phyloP scores from a whole-genome alignment of 2,329 filamentous ascomycete genomes.

The Tolypocladium album region DNA sequence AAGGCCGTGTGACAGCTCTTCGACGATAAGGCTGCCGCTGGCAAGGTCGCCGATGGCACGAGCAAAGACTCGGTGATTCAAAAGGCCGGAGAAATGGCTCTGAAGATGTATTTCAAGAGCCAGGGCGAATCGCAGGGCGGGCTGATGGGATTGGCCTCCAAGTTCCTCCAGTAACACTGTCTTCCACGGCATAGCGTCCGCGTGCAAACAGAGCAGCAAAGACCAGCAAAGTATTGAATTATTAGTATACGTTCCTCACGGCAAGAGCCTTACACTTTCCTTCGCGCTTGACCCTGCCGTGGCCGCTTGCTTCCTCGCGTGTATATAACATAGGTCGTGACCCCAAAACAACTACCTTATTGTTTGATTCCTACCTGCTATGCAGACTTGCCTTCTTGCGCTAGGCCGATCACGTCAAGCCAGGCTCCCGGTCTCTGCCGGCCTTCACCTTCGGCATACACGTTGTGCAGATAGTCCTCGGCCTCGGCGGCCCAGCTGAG shows the following conservation, averaged over 20 bases:
- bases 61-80: slow-evolving; percentile 75
- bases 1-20: slow-evolving; percentile 34
- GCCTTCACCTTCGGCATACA: slow-evolving; percentile 37
- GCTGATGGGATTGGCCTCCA: slow-evolving; percentile 34
- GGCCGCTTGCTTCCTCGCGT: too few relatives aligned
- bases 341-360: too few relatives aligned
- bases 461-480: slow-evolving; percentile 43
- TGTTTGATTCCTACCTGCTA: too few relatives aligned
- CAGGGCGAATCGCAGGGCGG: slow-evolving; percentile 39
- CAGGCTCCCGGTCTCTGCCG: slow-evolving; percentile 41
- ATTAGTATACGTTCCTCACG: background rate
- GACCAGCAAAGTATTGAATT: too few relatives aligned
- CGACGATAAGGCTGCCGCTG: slow-evolving; percentile 44
- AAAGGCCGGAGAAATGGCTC: slow-evolving; percentile 71
- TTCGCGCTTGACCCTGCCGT: too few relatives aligned
- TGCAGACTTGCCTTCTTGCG: slow-evolving; percentile 5
- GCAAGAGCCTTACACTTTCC: background rate
- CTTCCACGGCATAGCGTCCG: background rate
- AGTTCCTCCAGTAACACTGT: slow-evolving; percentile 28
- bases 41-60: slow-evolving; percentile 43
- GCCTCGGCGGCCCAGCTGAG: slow-evolving; percentile 48
- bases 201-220: background rate
- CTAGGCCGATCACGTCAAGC: slow-evolving; percentile 42
- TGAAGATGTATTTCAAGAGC: slow-evolving; percentile 86
- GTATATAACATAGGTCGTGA: background rate